phyloP scores from a whole-genome alignment of 1,139 yeast genomes.

The Keqinozyma sinolaborantium region DNA sequence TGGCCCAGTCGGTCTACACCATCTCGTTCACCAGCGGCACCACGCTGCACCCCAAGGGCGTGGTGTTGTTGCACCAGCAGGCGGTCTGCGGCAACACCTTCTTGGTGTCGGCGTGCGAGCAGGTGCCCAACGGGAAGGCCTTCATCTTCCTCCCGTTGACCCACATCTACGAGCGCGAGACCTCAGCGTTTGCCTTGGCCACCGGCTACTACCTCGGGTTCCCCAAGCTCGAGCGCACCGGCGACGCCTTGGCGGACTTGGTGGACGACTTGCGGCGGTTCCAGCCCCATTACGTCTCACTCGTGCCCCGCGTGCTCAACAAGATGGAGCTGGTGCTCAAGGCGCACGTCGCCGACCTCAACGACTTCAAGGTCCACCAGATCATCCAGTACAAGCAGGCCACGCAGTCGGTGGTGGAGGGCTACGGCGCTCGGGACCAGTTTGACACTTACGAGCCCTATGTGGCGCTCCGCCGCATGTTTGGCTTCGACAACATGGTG shows the following conservation, averaged over 20 bases:
- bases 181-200: constrained; percentile 26
- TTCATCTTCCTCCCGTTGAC: constrained; percentile 32
- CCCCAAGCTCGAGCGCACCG: constrained; percentile 25
- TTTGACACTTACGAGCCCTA: constrained; percentile 23
- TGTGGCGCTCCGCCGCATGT: constrained; percentile 18
- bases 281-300: constrained; percentile 29
- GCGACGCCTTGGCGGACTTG: constrained; percentile 14
- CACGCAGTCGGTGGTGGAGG: constrained; percentile 22
- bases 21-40: constrained; percentile 75
- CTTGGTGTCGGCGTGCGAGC: constrained; percentile 13
- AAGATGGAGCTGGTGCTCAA: constrained; percentile 38
- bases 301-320: constrained; percentile 32
- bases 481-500: constrained; percentile 26
- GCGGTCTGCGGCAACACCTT: constrained; percentile 44
- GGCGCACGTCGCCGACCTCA: constrained; percentile 20
- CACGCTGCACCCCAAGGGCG: constrained; percentile 64
- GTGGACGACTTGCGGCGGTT: constrained; percentile 26
- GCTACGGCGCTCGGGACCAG: constrained; percentile 20
- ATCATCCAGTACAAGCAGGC: constrained; percentile 22
- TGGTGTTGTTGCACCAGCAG: constrained; percentile 49
- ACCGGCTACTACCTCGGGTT: constrained; percentile 39
- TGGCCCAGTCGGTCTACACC: constrained; percentile 51
- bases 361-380: constrained; percentile 11
- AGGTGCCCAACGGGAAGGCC: constrained; percentile 14
- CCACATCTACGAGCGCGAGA: constrained; percentile 33